Conservation (phyloP, 140 eudicot species). For the Anethum foeniculum region DNA sequence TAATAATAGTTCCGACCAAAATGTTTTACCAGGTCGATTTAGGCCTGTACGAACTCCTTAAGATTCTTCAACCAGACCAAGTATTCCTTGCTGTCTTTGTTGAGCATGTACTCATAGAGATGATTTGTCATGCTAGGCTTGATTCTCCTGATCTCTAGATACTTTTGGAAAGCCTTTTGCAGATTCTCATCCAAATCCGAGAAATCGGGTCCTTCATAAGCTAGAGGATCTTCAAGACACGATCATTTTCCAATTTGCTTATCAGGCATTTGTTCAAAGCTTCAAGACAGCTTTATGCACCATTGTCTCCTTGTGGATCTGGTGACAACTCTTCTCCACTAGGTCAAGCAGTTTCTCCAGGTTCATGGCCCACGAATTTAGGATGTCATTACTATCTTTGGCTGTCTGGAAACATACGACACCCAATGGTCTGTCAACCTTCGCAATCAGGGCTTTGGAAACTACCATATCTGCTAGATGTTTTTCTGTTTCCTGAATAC, state of each 20-base stretch:
- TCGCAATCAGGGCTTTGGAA: constrained; percentile 76
- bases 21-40: neutral
- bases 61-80: constrained; percentile 65
- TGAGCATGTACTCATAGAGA: constrained; percentile 76
- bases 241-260: neutral
- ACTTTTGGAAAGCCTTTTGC: constrained; percentile 91
- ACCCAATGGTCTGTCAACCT: constrained; percentile 81
- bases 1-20: neutral
- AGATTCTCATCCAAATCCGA: constrained; percentile 80
- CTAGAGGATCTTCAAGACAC: constrained; percentile 40
- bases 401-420: constrained; percentile 59
- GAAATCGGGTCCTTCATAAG: constrained; percentile 76
- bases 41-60: constrained; percentile 75
- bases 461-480: constrained; percentile 91
- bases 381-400: constrained; percentile 74
- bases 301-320: constrained; percentile 97
- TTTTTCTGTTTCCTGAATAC: constrained; percentile 74
- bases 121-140: constrained; percentile 60
- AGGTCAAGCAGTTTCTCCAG: constrained; percentile 89
- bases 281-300: constrained; percentile 69
- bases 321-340: constrained; percentile 92
- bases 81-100: constrained; percentile 78
- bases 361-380: constrained; percentile 70
- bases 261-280: constrained; percentile 23
- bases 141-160: constrained; percentile 83